Evolutionary conservation across 495 filamentous ascomycete species (phyloP).

Genomic region (Lentithecium fluviatile): DNA sequence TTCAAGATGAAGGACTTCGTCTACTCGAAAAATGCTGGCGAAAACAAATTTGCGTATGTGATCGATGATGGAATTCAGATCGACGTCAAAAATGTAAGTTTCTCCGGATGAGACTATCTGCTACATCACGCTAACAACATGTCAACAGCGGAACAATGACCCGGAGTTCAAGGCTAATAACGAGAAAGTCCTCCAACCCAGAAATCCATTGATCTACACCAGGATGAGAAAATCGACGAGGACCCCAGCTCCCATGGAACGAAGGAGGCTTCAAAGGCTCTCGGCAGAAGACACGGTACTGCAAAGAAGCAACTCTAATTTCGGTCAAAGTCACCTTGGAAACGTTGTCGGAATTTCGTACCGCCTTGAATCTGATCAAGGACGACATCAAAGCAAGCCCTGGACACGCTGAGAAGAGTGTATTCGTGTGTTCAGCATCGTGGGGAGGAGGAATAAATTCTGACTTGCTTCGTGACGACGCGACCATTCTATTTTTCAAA

Average conservation of each 20-base stretch:
- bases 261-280: conserved; percentile 1
- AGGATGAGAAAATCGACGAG: neutral
- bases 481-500: too few species aligned
- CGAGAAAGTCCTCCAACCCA: neutral
- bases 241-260: conserved; percentile 1
- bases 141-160: neutral
- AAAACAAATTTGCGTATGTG: neutral
- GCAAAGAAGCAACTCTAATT: conserved; percentile 5
- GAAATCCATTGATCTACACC: neutral
- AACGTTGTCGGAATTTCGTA: neutral
- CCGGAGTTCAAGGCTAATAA: neutral
- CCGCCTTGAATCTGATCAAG: neutral
- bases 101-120: neutral
- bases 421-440: neutral
- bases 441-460: too few species aligned
- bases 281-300: neutral
- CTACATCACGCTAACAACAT: neutral
- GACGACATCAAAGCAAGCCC: neutral
- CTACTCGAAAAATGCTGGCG: neutral
- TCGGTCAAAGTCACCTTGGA: neutral
- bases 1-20: neutral
- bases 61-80: neutral
- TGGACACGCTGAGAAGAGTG: neutral
- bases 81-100: conserved; percentile 2
- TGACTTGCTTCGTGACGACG: too few species aligned